Evolutionary conservation across 2,329 filamentous ascomycete genomes (phyloP).

Genomic region (Calonectria pseudoreteaudii): DNA sequence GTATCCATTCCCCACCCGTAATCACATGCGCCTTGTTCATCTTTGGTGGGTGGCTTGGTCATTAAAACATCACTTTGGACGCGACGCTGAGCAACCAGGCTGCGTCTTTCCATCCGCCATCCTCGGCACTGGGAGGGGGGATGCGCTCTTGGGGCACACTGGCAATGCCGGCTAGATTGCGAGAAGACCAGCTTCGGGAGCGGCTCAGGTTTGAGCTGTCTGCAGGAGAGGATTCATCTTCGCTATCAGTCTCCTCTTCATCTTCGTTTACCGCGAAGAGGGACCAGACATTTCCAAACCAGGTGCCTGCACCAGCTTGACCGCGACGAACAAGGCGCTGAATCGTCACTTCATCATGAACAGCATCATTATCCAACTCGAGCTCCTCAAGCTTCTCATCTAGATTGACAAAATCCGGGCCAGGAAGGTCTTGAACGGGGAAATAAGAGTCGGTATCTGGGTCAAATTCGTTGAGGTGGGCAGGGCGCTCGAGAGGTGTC

Average conservation of each 20-base stretch:
- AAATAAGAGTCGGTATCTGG: slow-evolving; percentile 37
- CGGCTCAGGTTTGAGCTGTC: slow-evolving; percentile 45
- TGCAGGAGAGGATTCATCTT: slow-evolving; percentile 44
- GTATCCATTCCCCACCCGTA: not conserved
- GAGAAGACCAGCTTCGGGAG: slow-evolving; percentile 48
- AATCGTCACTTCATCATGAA: slow-evolving; percentile 67
- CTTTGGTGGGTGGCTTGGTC: not conserved
- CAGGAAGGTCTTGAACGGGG: slow-evolving; percentile 49
- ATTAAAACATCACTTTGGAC: slow-evolving; percentile 69
- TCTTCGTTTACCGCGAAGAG: slow-evolving; percentile 73
- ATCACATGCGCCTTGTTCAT: slow-evolving; percentile 17
- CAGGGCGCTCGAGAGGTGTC: slow-evolving; percentile 56
- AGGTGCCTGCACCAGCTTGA: slow-evolving; percentile 64
- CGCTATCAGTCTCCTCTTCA: slow-evolving; percentile 62
- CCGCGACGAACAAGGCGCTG: slow-evolving; percentile 67
- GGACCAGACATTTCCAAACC: slow-evolving; percentile 71
- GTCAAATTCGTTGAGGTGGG: slow-evolving; percentile 51
- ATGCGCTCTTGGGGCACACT: slow-evolving; percentile 59
- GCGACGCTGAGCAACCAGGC: slow-evolving; percentile 76
- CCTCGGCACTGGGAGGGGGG: slow-evolving; percentile 62
- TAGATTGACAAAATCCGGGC: slow-evolving; percentile 73
- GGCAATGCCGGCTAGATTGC: slow-evolving; percentile 56
- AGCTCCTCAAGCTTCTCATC: slow-evolving; percentile 69
- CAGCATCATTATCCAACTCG: slow-evolving; percentile 62
- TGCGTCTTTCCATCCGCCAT: slow-evolving; percentile 74